phyloP scores from a whole-genome alignment of 495 filamentous ascomycete species.

The Penicillium atrosanguineum region DNA sequence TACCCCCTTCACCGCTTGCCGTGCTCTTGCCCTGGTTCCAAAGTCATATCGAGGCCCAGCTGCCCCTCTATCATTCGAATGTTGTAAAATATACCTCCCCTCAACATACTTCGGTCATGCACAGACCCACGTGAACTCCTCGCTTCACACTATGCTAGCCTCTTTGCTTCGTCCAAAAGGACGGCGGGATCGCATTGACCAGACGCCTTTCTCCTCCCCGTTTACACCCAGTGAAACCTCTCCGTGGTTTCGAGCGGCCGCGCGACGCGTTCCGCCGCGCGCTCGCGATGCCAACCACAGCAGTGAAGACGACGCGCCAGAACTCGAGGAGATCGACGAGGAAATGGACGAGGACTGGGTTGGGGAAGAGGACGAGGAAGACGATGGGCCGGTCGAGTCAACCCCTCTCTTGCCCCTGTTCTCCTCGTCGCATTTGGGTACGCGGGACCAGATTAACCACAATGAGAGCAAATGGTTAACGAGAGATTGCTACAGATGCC shows the following conservation, averaged over 20 bases:
- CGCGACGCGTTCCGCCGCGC: slow-evolving; percentile 12
- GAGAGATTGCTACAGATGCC: slow-evolving; percentile 44
- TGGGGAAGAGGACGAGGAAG: slow-evolving; percentile 48
- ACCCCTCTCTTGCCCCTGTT: slow-evolving; percentile 77
- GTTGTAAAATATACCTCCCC: not conserved
- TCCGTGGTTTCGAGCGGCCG: slow-evolving; percentile 28
- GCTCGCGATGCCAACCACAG: slow-evolving; percentile 5
- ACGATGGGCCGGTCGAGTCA: slow-evolving; percentile 54
- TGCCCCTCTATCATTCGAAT: not conserved
- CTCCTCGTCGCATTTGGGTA: slow-evolving; percentile 77
- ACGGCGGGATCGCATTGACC: slow-evolving; percentile 34
- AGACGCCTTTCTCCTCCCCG: slow-evolving; percentile 50
- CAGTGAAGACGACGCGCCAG: slow-evolving; percentile 22
- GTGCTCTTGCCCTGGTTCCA: not conserved
- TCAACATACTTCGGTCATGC: slow-evolving; percentile 10
- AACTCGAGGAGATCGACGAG: slow-evolving; percentile 37
- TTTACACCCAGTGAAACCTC: slow-evolving; percentile 32
- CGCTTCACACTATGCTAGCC: slow-evolving; percentile 37
- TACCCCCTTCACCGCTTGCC: not conserved
- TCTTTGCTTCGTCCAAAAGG: slow-evolving; percentile 48
- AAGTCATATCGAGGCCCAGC: not conserved
- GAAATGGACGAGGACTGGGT: slow-evolving; percentile 40
- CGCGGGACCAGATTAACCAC: not conserved
- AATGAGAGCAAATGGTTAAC: slow-evolving; percentile 9
- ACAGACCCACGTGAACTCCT: slow-evolving; percentile 2